Percentiles rank a stretch among this genome's conserved stretches.
Evolutionary conservation across 345 rosid species (phyloP).

Genomic region (Diplotaxis tenuifolia): DNA sequence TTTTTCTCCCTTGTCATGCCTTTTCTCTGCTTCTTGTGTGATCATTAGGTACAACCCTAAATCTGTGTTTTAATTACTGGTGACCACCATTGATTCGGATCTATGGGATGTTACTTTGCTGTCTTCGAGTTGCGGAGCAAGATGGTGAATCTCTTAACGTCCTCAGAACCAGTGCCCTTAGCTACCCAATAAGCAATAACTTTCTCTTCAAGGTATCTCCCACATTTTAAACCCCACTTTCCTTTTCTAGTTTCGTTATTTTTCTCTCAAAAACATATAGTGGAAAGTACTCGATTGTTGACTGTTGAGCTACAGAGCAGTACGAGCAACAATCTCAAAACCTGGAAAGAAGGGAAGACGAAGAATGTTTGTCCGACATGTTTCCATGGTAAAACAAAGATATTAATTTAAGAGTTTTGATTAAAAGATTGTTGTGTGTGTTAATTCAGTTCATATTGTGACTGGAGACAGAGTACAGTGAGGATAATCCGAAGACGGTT

Average conservation of each 20-base stretch:
- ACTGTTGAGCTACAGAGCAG: too few species aligned
- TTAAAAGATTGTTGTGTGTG: not conserved
- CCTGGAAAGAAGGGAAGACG: not conserved
- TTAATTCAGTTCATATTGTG: not conserved
- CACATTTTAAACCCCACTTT: constrained; percentile 16
- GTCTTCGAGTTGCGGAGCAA: constrained; percentile 10
- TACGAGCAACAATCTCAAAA: too few species aligned
- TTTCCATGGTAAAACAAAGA: constrained; percentile 45
- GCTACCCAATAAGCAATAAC: constrained; percentile 16
- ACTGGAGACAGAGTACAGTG: constrained; percentile 39
- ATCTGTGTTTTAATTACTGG: not conserved
- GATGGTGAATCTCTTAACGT: constrained; percentile 2
- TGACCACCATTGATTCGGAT: constrained; percentile 5
- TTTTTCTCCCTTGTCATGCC: not conserved
- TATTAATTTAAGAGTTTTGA: not conserved
- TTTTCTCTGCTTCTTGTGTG: not conserved
- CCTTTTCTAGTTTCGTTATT: not conserved
- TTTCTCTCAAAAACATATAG: not conserved
- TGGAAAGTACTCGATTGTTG: too few species aligned
- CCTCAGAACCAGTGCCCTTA: not conserved
- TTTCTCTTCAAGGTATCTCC: constrained; percentile 22
- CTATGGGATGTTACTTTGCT: constrained; percentile 28
- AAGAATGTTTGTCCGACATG: constrained; percentile 46
- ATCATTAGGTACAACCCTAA: not conserved
- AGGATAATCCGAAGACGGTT: constrained; percentile 47